Evolutionary conservation across 73 alveolate genomes (phyloP).

Genomic region (Symbiodinium natans): DNA sequence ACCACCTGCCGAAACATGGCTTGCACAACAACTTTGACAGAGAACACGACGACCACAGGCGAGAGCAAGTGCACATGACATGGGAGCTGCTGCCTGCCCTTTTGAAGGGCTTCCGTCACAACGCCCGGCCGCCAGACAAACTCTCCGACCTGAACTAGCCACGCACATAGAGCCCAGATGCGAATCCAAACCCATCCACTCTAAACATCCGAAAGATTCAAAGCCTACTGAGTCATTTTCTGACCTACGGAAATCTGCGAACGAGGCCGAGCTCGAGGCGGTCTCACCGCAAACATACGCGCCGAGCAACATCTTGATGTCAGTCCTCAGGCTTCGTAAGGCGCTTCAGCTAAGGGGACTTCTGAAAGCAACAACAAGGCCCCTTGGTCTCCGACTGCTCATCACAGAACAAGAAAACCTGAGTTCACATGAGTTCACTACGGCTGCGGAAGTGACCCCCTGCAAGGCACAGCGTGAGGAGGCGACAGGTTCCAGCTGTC

Average conservation of each 20-base stretch:
- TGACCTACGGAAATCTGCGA: not conserved
- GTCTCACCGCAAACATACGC: slow-evolving; percentile 86
- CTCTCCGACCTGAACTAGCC: slow-evolving; percentile 40
- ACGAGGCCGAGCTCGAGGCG: not conserved
- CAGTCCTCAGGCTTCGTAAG: slow-evolving; percentile 21
- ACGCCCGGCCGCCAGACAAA: slow-evolving; percentile 94
- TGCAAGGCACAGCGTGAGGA: no score
- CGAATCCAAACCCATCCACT: not conserved
- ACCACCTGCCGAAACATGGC: slow-evolving; percentile 54
- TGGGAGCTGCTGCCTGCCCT: slow-evolving; percentile 29
- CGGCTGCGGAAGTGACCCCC: no score
- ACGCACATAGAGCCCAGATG: not conserved
- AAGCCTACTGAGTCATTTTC: not conserved
- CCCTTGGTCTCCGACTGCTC: slow-evolving; percentile 35
- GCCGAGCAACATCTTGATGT: slow-evolving; percentile 81
- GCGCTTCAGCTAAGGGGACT: not conserved
- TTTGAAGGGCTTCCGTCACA: slow-evolving; percentile 51
- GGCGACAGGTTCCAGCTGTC: slow-evolving; percentile 59
- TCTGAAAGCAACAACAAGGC: not conserved
- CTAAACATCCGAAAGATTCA: not conserved
- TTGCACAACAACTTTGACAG: not conserved
- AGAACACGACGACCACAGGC: not conserved
- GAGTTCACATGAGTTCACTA: not conserved
- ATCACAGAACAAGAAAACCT: slow-evolving; percentile 87
- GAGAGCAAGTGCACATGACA: not conserved